phyloP scores from a whole-genome alignment of 768 basidiomycete species.

The Dictyophora rubrovolvata region DNA sequence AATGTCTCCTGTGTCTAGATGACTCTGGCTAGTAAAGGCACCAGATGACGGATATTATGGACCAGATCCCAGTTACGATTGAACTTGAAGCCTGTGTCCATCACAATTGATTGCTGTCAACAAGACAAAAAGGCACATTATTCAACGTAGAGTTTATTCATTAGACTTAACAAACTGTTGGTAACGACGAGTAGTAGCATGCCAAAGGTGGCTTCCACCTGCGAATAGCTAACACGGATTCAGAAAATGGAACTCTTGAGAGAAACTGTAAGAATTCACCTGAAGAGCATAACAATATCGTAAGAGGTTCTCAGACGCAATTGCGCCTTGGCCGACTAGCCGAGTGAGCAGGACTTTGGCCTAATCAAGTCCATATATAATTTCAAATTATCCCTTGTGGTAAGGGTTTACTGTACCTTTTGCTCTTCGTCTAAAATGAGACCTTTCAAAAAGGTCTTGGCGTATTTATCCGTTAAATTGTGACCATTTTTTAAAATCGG shows the following conservation, averaged over 20 bases:
- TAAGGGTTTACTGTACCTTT: neutral
- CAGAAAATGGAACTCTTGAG: neutral
- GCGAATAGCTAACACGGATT: neutral
- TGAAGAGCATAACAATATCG: neutral
- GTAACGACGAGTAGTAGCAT: neutral
- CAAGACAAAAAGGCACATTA: no score
- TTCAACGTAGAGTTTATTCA: no score
- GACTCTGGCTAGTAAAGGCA: no score
- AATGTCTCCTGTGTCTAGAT: no score
- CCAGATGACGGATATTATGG: no score
- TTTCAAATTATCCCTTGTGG: neutral
- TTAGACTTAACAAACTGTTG: neutral
- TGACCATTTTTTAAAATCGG: neutral
- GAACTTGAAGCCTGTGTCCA: no score
- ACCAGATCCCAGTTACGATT: no score
- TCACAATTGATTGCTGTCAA: no score
- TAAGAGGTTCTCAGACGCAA: neutral
- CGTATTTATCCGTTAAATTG: neutral
- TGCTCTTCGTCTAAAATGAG: neutral
- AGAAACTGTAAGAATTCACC: neutral
- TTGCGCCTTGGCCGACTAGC: neutral
- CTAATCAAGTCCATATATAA: neutral
- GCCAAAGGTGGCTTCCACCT: neutral
- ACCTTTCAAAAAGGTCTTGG: neutral
- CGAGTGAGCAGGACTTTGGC: neutral